These are phyloP conservation scores for Aspergillus pseudoterreus DNA, from an alignment of 2,329 filamentous ascomycete genomes.

Conservation along the genomic window DNA sequence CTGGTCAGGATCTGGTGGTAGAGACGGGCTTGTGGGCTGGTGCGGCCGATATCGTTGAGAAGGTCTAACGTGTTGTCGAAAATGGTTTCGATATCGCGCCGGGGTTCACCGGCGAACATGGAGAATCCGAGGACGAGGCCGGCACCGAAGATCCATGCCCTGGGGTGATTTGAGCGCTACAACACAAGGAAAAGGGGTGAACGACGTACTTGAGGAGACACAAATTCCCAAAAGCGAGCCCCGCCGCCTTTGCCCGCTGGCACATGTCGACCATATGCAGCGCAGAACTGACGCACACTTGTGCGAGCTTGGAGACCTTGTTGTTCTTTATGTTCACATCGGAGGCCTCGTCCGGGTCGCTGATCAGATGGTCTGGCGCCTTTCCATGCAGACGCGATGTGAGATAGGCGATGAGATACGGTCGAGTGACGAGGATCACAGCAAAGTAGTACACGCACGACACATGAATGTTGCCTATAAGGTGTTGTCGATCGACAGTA, in stretches of 20 bases:
- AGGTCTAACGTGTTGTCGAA: background rate
- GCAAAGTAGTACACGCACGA: slow-evolving; percentile 54
- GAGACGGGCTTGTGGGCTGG: slow-evolving; percentile 6
- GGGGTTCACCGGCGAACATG: slow-evolving; percentile 3
- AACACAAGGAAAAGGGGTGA: background rate
- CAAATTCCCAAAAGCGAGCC: slow-evolving; percentile 4
- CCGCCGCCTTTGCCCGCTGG: background rate
- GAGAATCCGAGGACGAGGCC: slow-evolving; percentile 7
- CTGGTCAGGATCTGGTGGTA: slow-evolving; percentile 4
- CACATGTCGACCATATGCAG: slow-evolving; percentile 7
- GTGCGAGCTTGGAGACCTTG: slow-evolving; percentile 1
- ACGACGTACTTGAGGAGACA: slow-evolving; percentile 8
- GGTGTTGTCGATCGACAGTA: background rate
- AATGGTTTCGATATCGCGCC: background rate
- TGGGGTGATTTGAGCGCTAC: background rate
- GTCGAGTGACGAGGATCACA: slow-evolving; percentile 51
- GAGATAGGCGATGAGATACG: slow-evolving; percentile 48
- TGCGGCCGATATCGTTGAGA: slow-evolving; percentile 2
- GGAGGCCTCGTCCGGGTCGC: background rate
- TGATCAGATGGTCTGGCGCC: slow-evolving; percentile 8
- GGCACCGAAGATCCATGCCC: slow-evolving; percentile 7
- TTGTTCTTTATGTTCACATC: background rate
- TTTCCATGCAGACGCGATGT: slow-evolving; percentile 26
- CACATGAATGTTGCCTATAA: slow-evolving; percentile 38
- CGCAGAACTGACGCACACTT: slow-evolving; percentile 3